A percentile compares a stretch with the other conserved stretches of the same genome.
Evolutionary conservation across 2,329 filamentous ascomycete species (phyloP).

Genomic region (Lecanicillium sp.): DNA sequence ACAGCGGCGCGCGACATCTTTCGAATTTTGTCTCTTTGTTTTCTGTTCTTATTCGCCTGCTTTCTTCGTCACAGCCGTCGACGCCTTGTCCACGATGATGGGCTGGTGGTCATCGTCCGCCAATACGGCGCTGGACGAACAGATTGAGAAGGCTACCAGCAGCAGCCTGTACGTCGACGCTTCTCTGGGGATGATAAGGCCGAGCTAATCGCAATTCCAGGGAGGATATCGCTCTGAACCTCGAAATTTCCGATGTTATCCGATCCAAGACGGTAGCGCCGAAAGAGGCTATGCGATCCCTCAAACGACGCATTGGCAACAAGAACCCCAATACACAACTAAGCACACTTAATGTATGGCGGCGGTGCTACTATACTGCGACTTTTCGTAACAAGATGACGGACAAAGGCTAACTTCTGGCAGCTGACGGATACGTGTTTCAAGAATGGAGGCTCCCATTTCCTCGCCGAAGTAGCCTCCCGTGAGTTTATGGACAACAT

Average conservation of each 20-base stretch:
- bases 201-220: constrained; percentile 32
- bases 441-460: constrained; percentile 95
- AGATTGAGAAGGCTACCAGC: constrained; percentile 90
- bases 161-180: constrained; percentile 69
- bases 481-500: constrained; percentile 98
- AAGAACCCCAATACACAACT: constrained; percentile 97
- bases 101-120: constrained; percentile 92
- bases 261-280: constrained; percentile 95
- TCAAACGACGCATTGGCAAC: constrained; percentile 91
- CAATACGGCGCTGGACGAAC: constrained; percentile 88
- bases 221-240: constrained; percentile 93
- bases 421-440: constrained; percentile 96
- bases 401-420: constrained; percentile 11
- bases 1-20: constrained; percentile 1
- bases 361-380: background rate
- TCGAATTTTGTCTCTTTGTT: background rate
- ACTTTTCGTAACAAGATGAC: background rate
- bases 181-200: background rate
- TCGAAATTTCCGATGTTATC: constrained; percentile 97
- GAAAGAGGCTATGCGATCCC: constrained; percentile 93
- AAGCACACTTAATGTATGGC: constrained; percentile 74
- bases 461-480: constrained; percentile 89
- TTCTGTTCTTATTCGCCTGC: background rate
- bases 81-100: constrained; percentile 51
- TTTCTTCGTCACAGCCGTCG: constrained; percentile 4